A percentile compares a stretch with the other conserved stretches of the same genome.
Evolutionary conservation across 2,329 filamentous ascomycete species (phyloP).

Genomic region (Cladophialophora immunda): DNA sequence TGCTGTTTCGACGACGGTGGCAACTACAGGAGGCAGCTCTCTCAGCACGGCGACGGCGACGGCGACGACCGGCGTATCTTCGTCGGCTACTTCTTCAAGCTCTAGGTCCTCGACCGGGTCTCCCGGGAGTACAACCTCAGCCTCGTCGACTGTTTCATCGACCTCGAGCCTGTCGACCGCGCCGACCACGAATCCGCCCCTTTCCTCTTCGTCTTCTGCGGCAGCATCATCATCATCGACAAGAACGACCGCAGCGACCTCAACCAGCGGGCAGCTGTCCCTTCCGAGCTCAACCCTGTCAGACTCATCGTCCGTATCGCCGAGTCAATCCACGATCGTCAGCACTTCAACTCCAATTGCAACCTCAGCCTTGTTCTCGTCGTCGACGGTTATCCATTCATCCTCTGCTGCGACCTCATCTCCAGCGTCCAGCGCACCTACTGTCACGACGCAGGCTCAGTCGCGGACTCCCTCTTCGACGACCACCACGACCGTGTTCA

Average conservation of each 20-base stretch:
- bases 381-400: not conserved
- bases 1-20: not conserved
- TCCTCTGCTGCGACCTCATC: slow-evolving; percentile 57
- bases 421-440: slow-evolving; percentile 68
- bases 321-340: not conserved
- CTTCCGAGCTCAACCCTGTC: not conserved
- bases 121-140: not conserved
- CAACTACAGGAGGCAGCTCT: not conserved
- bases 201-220: not conserved
- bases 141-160: not conserved
- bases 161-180: not conserved
- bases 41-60: not conserved
- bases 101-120: not conserved
- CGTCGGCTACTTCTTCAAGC: not conserved
- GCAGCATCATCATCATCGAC: not conserved
- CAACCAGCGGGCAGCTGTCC: not conserved
- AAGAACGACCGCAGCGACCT: not conserved
- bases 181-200: not conserved
- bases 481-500: not conserved
- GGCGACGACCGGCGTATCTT: not conserved
- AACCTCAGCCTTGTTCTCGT: slow-evolving; percentile 1
- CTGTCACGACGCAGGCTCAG: slow-evolving; percentile 27
- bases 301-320: not conserved
- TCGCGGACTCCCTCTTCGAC: not conserved
- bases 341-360: not conserved